These are phyloP conservation scores for Aureobasidium namibiae DNA, from an alignment of 2,329 filamentous ascomycete genomes.

Conservation along the genomic window DNA sequence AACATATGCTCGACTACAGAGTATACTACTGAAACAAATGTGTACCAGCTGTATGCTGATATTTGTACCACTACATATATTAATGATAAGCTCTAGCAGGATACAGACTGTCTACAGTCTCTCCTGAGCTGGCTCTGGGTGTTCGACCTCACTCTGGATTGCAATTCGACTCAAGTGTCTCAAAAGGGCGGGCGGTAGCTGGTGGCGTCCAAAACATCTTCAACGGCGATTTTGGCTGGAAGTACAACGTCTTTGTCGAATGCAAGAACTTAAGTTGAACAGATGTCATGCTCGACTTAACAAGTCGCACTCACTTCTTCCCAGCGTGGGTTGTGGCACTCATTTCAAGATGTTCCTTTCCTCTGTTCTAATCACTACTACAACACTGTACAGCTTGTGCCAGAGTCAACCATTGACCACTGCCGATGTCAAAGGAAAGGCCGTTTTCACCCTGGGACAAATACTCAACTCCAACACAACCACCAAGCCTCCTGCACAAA, in stretches of 20 bases:
- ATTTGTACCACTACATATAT: no score
- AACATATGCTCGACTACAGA: no score
- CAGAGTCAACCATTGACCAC: background rate
- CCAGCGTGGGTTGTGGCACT: background rate
- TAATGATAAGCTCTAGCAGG: background rate
- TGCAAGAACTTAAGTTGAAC: background rate
- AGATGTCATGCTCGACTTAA: background rate
- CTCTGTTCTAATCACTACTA: background rate
- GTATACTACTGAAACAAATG: no score
- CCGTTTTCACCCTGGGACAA: background rate
- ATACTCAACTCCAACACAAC: background rate
- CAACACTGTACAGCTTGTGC: background rate
- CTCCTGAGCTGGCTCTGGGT: no score
- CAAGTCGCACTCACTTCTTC: background rate
- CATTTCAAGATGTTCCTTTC: background rate
- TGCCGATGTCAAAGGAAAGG: background rate
- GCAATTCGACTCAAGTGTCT: background rate
- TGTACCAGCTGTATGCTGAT: no score
- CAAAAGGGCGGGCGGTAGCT: background rate
- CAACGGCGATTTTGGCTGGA: conserved; percentile 3
- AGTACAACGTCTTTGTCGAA: background rate
- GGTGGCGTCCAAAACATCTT: background rate
- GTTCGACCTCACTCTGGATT: background rate
- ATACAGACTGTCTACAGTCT: no score
- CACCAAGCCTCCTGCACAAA: background rate